These are phyloP conservation scores for Sclerotinia subarctica DNA, from an alignment of 2,329 filamentous ascomycete genomes.

Conservation along the genomic window DNA sequence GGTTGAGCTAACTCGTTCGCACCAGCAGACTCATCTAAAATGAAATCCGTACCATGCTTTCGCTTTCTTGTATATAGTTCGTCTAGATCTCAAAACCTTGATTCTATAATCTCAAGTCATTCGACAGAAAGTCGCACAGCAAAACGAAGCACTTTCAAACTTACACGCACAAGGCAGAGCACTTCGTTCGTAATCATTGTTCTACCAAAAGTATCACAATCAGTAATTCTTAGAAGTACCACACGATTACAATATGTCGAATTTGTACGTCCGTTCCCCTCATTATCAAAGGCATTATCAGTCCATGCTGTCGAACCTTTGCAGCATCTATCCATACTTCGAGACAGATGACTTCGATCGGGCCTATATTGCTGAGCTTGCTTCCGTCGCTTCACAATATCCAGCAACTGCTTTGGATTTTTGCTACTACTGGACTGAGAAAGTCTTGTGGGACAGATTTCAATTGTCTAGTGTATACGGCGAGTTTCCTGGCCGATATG, in stretches of 20 bases:
- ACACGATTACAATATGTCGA: not conserved
- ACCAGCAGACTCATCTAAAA: not conserved
- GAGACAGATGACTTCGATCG: constrained; percentile 9
- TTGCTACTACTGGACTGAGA: constrained; percentile 11
- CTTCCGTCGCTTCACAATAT: not conserved
- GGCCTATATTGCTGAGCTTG: constrained; percentile 1
- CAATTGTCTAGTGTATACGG: not conserved
- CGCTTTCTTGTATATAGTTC: not conserved
- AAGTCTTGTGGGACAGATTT: constrained; percentile 2
- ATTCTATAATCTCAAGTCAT: not conserved
- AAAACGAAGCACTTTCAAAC: not conserved
- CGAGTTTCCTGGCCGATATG: constrained; percentile 7
- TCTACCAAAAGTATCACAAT: not conserved
- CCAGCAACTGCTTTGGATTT: not conserved
- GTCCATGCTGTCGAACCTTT: constrained; percentile 1
- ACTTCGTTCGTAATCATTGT: not conserved
- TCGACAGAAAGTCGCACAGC: not conserved
- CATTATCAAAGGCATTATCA: constrained; percentile 14
- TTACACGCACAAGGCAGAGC: not conserved
- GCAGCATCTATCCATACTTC: not conserved
- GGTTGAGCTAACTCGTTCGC: not conserved
- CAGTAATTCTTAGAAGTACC: not conserved
- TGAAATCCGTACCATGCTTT: not conserved
- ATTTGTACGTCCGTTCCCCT: not conserved
- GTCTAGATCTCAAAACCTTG: too few species aligned